Base-by-base conservation (phyloP, 2,329 filamentous ascomycete genomes). In the Sphaerulina populicola region DNA sequence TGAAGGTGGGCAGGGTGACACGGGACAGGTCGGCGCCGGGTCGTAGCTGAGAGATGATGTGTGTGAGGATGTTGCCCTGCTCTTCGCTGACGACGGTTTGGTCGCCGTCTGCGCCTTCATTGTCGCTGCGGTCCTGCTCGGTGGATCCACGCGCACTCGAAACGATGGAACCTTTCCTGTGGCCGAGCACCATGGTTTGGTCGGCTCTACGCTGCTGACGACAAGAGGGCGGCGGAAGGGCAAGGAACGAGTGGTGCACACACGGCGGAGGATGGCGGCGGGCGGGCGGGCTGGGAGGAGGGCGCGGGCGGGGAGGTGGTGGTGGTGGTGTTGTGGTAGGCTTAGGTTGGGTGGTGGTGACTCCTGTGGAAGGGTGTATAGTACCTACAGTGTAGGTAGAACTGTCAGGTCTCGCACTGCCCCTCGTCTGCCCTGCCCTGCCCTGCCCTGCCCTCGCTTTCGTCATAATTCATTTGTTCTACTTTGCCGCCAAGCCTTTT, bases 1-100 rank as follows among this genome's bases (percentile, higher is more conserved):
- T 98, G 69, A 98, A 98, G 43, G 93, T 98, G 37, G 93, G 93
- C 51, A 98, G 77, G 33, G 93, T 91, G 56, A 98, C 90, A 62
- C 91, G 82, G 71, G 89, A 95, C 62, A 98, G 76, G 69, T 98
- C 93, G 63, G 93, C 93, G 59, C 93, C 93, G 10, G 93, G 93
- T 57, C 93, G 86, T 57, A 98, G 78, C 73, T 98, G 93, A 47
- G 90, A 94, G 66, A 98, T 97, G 71, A 98, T 94, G 72, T 97
- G 91, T 53, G 83, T 87, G 61, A 98, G 85, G 65, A 98, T 93
- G 78, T 91, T 96, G 72, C 90, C 89, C 77, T 97, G 89, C 49
- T 96, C 90, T 54, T 87, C 80, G 72, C 94, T 89, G 64, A 96
- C 83, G 55, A 91, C 79, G 51, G 81, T 83, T 65, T 88, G 89